phyloP scores from a whole-genome alignment of 352 stramenopile species.

The Albugo candida region DNA sequence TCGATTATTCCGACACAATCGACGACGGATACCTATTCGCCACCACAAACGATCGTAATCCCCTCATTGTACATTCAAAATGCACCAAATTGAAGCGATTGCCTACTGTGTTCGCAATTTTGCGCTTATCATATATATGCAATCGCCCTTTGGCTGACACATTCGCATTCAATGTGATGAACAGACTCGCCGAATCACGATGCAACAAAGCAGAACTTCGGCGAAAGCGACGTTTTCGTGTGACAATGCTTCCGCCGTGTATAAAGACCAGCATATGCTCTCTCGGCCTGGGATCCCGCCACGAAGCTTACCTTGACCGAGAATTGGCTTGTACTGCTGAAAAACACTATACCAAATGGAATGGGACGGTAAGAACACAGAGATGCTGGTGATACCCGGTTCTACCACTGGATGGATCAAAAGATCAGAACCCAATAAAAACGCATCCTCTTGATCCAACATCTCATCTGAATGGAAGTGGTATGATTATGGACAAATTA shows the following conservation, averaged over 20 bases:
- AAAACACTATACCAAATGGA: slow-evolving; percentile 85
- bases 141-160: slow-evolving; percentile 75
- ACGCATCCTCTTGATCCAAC: slow-evolving; percentile 87
- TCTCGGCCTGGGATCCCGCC: slow-evolving; percentile 54
- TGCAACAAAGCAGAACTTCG: slow-evolving; percentile 88
- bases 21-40: slow-evolving; percentile 24
- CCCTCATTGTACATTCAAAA: slow-evolving; percentile 15
- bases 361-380: slow-evolving; percentile 79
- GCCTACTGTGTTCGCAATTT: slow-evolving; percentile 34
- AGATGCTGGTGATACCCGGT: slow-evolving; percentile 47
- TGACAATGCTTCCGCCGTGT: slow-evolving; percentile 87
- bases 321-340: slow-evolving; percentile 32
- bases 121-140: slow-evolving; percentile 95
- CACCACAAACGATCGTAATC: slow-evolving; percentile 11
- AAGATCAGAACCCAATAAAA: slow-evolving; percentile 86
- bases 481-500: slow-evolving; percentile 92
- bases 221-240: slow-evolving; percentile 90
- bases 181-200: slow-evolving; percentile 94
- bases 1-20: slow-evolving; percentile 74
- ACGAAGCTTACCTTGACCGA: slow-evolving; percentile 25
- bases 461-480: slow-evolving; percentile 83
- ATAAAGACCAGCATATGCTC: slow-evolving; percentile 96
- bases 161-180: slow-evolving; percentile 79
- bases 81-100: slow-evolving; percentile 25
- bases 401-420: slow-evolving; percentile 92